These are phyloP conservation scores for Cytospora paraplurivora DNA, from an alignment of 2,329 filamentous ascomycete species.

Conservation along the genomic window DNA sequence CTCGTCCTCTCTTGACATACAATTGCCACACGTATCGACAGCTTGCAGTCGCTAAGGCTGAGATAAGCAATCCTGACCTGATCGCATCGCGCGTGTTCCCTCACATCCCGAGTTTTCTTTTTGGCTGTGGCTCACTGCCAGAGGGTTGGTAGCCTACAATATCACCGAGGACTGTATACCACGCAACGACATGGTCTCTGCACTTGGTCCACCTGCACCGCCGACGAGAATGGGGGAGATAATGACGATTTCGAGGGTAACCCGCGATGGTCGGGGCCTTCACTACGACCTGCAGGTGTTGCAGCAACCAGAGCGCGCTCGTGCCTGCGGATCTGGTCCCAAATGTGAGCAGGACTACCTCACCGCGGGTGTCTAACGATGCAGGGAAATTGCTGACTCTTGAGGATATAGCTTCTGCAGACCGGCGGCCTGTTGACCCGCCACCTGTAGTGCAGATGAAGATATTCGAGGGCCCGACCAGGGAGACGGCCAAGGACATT, in stretches of 20 bases:
- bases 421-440: conserved; percentile 89
- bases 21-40: background rate
- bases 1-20: background rate
- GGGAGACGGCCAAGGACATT: conserved; percentile 65
- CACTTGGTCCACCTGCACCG: conserved; percentile 25
- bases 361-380: conserved; percentile 33
- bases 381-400: conserved; percentile 26
- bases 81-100: background rate
- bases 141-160: background rate
- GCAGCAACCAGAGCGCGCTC: conserved; percentile 90
- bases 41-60: background rate
- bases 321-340: conserved; percentile 91
- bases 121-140: background rate
- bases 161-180: conserved; percentile 2
- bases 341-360: conserved; percentile 70
- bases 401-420: conserved; percentile 67
- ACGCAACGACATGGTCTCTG: conserved; percentile 18
- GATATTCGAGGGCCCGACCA: conserved; percentile 72
- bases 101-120: background rate
- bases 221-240: conserved; percentile 25
- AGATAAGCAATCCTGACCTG: background rate
- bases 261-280: conserved; percentile 73
- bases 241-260: conserved; percentile 45
- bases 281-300: conserved; percentile 84
- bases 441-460: conserved; percentile 91